Evolutionary conservation across 2,329 filamentous ascomycete genomes (phyloP).

Genomic region (Chrysoporthe puriensis): DNA sequence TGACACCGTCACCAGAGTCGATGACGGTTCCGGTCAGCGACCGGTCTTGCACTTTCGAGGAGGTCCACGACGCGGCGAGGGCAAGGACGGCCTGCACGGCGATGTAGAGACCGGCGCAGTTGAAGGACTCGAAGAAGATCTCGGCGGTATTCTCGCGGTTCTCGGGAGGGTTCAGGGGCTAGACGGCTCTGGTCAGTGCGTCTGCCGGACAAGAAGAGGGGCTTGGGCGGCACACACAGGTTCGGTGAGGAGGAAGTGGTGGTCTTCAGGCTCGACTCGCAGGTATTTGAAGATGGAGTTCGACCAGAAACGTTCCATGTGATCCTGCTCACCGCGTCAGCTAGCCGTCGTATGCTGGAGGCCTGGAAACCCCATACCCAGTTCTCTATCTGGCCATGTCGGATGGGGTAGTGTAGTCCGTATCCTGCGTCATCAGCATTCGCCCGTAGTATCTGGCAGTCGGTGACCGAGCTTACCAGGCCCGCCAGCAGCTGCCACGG

Average conservation of each 20-base stretch:
- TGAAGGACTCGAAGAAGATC: conserved; percentile 99
- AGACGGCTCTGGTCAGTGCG: conserved; percentile 19
- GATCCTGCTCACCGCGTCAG: conserved; percentile 65
- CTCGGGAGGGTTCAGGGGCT: conserved; percentile 97
- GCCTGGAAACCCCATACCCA: conserved; percentile 67
- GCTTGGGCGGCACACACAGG: conserved; percentile 64
- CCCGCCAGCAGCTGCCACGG: conserved; percentile 78
- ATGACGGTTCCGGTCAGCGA: conserved; percentile 97
- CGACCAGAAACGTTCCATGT: conserved; percentile 99
- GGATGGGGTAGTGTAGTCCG: conserved; percentile 94
- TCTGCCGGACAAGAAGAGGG: neutral
- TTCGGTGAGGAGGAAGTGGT: conserved; percentile 97
- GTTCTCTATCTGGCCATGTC: conserved; percentile 98
- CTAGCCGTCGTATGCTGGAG: conserved; percentile 1
- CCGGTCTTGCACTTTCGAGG: conserved; percentile 94
- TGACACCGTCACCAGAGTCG: conserved; percentile 97
- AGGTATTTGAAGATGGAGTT: conserved; percentile 99
- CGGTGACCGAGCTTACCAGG: conserved; percentile 62
- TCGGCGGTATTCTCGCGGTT: conserved; percentile 99
- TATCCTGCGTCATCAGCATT: conserved; percentile 64
- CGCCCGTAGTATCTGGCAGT: neutral
- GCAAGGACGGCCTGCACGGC: conserved; percentile 97
- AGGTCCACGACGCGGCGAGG: conserved; percentile 96
- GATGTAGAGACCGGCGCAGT: conserved; percentile 98
- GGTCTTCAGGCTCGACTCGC: conserved; percentile 95